Conservation (phyloP, 495 filamentous ascomycete genomes). For the Aspergillus egyptiacus region DNA sequence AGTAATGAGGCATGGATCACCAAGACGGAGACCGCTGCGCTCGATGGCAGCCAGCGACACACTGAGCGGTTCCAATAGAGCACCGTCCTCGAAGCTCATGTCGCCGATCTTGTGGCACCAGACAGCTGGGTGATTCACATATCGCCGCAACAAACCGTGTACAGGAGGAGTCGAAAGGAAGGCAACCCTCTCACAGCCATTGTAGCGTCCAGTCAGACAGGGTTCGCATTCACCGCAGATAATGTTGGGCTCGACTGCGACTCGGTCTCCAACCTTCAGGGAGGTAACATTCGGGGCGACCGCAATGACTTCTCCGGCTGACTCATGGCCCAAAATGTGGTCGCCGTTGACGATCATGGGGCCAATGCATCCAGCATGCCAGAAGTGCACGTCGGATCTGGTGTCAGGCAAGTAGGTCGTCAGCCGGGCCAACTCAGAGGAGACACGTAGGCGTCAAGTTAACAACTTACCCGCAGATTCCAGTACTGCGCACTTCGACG, state of each 20-base stretch:
- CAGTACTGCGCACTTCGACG: conserved; percentile 78
- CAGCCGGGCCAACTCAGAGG: conserved; percentile 3
- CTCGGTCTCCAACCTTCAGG: conserved; percentile 75
- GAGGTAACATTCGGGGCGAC: conserved; percentile 68
- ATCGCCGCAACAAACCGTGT: conserved; percentile 80
- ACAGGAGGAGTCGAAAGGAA: conserved; percentile 89
- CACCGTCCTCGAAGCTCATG: conserved; percentile 85
- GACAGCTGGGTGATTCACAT: conserved; percentile 84
- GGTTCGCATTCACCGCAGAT: conserved; percentile 86
- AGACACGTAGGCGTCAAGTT: neutral
- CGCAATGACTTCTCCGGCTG: conserved; percentile 75
- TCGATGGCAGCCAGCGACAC: conserved; percentile 82
- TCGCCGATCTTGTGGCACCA: conserved; percentile 91
- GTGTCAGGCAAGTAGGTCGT: conserved; percentile 3
- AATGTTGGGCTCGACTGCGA: conserved; percentile 87
- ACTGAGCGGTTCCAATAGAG: conserved; percentile 78
- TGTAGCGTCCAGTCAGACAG: conserved; percentile 85
- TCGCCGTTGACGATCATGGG: conserved; percentile 86
- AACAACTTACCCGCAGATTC: conserved; percentile 75
- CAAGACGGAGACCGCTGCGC: conserved; percentile 67
- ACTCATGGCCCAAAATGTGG: conserved; percentile 91
- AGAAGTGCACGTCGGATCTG: conserved; percentile 93
- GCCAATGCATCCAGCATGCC: conserved; percentile 87
- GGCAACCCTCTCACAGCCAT: conserved; percentile 76
- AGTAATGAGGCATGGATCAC: conserved; percentile 79